Evolutionary conservation across 768 basidiomycete species (phyloP), one percentile per base, ranked within the genome.

Genomic region (Krasilnikovozyma curviuscula): DNA sequence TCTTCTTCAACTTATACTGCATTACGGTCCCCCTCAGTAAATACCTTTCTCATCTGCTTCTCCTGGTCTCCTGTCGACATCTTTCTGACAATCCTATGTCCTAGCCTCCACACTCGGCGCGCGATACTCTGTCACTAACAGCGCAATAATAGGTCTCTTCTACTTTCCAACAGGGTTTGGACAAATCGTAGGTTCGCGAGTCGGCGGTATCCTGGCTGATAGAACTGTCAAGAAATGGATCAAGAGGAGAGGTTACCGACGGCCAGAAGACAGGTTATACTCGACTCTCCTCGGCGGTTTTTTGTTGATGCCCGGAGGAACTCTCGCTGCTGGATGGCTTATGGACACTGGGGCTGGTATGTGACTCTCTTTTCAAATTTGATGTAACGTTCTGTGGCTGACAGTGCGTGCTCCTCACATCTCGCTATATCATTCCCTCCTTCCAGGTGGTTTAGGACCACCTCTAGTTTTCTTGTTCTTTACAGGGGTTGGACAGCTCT

Each of bases 231-330:
- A 45, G 5, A 46, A 50, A 12, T 66, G 59, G 45, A 57, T 64
- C 24, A 51, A 48, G 16, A 59, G 60, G 39, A 46, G 65, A 27
- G 61, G 61, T 1, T 62, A 61, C 46, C 54, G 61, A n/a, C 54
- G 62, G 24, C 61, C 65, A 1, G 66, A 67, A 44, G 66, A 67
- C 47, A 45, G 66, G 7, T 54, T 67, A 3, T 38, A 52, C 7
- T 56, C 62, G 0, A 56, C 57, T 0, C 38, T 65, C 21, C n/a
- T 62, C 23, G 63, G 61, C 9, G 44, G 55, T 27, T 44, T 25
- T n/a, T n/a, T n/a, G n/a, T n/a, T n/a, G n/a, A n/a, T n/a, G n/a
- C n/a, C n/a, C n/a, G n/a, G n/a, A n/a, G n/a, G n/a, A n/a, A n/a
- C n/a, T n/a, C n/a, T n/a, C n/a, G n/a, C n/a, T n/a, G n/a, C n/a